Base-by-base conservation (phyloP, 2,329 filamentous ascomycete genomes). In the Exophiala calicioides region DNA sequence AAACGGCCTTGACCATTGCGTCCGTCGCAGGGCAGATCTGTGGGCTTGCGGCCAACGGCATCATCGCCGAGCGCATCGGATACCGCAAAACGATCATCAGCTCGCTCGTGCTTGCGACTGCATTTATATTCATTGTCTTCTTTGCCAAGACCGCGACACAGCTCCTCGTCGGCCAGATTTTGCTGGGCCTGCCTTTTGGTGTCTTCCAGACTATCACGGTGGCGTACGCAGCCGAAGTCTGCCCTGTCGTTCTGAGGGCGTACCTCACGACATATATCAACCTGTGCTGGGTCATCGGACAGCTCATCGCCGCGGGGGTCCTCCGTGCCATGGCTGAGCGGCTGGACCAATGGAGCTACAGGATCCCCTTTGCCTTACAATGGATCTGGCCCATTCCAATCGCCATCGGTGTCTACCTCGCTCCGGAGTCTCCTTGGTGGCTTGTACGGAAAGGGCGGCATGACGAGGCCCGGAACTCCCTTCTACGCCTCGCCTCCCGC, bases 31-130 rank as follows among this genome's bases (percentile, higher is more conserved):
- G 84, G 29, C 79, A 84, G 60, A 79, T 87, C 39, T 73, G 86
- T 43, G 84, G 84, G 12, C 72, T 86, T 30, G 66, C 83, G 54
- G 69, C 84, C 61, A 84, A 82, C 59, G 84, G 83, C 27, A 80
- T 73, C 63, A 65, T 83, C 35, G 79, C 80, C 13, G 82, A 86
- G 24, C 73, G 77, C 13, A 80, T 81, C 56, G 81, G 81, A 15
- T 84, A 84, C 61, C 73, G 81, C 10, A 80, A 78, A 61, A 84
- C 81, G n/a, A 75, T 85, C 50, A 78, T 85, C 45, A 69, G 59
- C 13, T 80, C 78, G 29, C 70, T 86, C 35, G 58, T 71, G 20
- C 73, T 56, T 61, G 80, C 64, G 65, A 50, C 57, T 13, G 53
- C 49, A 7, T 59, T 62, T 41, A 54, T 64, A 44, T 69, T 70